Evolutionary conservation across 2,329 filamentous ascomycete genomes (phyloP).

Genomic region (Paraphaeosphaeria sporulosa): DNA sequence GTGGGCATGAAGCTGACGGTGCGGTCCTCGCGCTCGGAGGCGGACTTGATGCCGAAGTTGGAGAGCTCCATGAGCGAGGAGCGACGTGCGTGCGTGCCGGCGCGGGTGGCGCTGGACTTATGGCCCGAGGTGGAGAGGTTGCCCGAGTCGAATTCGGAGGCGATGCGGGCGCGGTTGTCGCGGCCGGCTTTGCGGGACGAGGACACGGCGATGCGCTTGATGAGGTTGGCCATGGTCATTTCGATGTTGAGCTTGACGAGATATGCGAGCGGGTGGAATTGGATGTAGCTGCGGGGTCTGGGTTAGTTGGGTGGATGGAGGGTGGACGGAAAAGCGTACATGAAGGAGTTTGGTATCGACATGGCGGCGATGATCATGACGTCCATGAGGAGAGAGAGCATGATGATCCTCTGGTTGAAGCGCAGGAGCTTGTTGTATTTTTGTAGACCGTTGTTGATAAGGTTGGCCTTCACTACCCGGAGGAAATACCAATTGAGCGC

Average conservation of each 20-base stretch:
- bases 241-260: constrained; percentile 61
- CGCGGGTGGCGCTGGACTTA: constrained; percentile 1
- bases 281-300: constrained; percentile 49
- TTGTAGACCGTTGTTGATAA: constrained; percentile 58
- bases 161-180: constrained; percentile 33
- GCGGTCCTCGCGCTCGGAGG: neutral
- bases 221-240: constrained; percentile 61
- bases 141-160: constrained; percentile 23
- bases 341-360: constrained; percentile 56
- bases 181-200: constrained; percentile 32
- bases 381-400: constrained; percentile 61
- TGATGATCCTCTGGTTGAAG: constrained; percentile 61
- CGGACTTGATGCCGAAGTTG: neutral
- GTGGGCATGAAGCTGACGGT: constrained; percentile 15
- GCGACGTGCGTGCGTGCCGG: neutral
- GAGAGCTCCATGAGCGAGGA: constrained; percentile 4
- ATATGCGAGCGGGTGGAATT: constrained; percentile 60
- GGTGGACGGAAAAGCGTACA: constrained; percentile 41
- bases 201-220: constrained; percentile 49
- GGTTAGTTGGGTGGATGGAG: neutral
- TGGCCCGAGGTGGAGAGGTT: constrained; percentile 23
- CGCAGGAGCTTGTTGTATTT: constrained; percentile 60
- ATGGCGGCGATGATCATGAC: constrained; percentile 57
- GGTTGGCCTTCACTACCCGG: constrained; percentile 55
- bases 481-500: constrained; percentile 51